Base-by-base conservation (phyloP, 257 asterid genomes). In the Ilex asprella region DNA sequence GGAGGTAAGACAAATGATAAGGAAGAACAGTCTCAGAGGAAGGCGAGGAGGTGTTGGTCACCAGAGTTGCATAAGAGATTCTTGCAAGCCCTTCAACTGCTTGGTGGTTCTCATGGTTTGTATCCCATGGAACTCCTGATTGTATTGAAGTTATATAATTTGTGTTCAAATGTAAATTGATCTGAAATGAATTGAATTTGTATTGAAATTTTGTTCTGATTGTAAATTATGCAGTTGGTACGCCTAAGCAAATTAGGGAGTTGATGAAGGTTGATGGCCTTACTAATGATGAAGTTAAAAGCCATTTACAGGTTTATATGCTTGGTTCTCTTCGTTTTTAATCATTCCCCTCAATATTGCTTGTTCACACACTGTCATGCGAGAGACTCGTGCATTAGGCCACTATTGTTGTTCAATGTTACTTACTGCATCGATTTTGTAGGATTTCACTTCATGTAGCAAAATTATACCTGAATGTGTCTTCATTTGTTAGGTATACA, bases 41-140 rank as follows among this genome's bases (percentile, higher is more conserved):
- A 89, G 71, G 47, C 82, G 3, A 84, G 97, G 72, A 76, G 97
- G 73, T 75, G 91, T 66, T 89, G 97, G 97, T 84, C 95, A 11
- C 75, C 83, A 44, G 95, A 86, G 61, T 56, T 89, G 61, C 97
- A 89, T 49, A 76, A 71, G 46, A 75, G 80, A 70, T 89, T 89
- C 69, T 68, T 84, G 66, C 78, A 78, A 7, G 82, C 95, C 72
- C 91, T 89, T 60, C 81, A 86, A 56, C 86, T 79, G 46, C 91
- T 89, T 12, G 97, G 97, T 59, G 97, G 95, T n/a, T 79, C 95
- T 46, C 89, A 89, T 58, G 80, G 96, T 88, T 73, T 10, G 78
- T 21, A 41, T 44, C 7, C 13, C 16, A 7, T 49, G n/a, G 16
- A 49, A 49, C 16, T 15, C 10, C 54, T 11, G 54, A 49, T 15